A percentile compares a stretch with the other conserved stretches of the same genome.
Conservation (phyloP, 2,329 filamentous ascomycete species). For the Arthrobotrys iridis region DNA sequence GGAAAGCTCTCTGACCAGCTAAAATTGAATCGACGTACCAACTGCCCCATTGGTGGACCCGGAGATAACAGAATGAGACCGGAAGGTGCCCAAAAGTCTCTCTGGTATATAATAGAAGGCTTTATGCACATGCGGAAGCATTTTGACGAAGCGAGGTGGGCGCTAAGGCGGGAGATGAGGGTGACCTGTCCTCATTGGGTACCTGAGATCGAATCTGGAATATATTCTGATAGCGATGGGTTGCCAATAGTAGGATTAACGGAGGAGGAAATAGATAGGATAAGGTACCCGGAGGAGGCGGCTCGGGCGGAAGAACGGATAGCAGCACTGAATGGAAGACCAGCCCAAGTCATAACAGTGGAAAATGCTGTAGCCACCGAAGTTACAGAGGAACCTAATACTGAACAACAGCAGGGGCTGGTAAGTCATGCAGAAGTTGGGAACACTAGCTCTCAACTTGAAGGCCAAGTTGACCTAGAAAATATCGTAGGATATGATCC, state of each 20-base stretch:
- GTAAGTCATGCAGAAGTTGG: no score
- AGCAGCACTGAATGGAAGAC: neutral
- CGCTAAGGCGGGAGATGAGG: neutral
- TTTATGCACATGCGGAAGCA: neutral
- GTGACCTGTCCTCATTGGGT: neutral
- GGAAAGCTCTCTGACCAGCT: neutral
- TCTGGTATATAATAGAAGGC: neutral
- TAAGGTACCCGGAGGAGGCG: neutral
- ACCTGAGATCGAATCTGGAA: neutral
- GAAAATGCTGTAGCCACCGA: no score
- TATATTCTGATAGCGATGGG: neutral
- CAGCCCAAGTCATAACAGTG: no score
- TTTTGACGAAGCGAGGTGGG: constrained; percentile 5
- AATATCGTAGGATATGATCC: no score
- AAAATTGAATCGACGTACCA: neutral
- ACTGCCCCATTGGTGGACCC: constrained; percentile 8
- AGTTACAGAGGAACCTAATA: no score
- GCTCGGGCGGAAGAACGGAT: neutral
- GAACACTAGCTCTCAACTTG: no score
- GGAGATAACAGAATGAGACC: neutral
- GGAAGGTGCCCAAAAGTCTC: neutral
- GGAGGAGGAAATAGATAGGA: neutral
- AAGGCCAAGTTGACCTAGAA: no score
- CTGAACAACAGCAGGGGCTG: no score
- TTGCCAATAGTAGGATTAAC: neutral